phyloP scores from a whole-genome alignment of 495 filamentous ascomycete species.

The Durotheca rogersii region DNA sequence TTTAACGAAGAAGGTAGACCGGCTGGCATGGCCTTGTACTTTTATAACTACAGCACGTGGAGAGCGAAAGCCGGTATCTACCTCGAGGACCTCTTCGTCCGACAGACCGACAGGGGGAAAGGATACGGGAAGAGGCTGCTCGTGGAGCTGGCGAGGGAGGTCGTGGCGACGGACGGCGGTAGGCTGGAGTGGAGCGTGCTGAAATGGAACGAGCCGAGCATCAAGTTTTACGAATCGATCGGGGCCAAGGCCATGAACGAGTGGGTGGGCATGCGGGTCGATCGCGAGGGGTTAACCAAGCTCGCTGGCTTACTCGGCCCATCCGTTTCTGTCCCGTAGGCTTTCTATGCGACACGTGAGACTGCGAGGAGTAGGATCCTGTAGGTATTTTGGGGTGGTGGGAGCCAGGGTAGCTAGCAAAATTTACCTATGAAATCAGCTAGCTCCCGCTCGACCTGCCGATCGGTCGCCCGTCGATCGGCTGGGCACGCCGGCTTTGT shows the following conservation, averaged over 20 bases:
- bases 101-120: constrained; percentile 63
- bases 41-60: constrained; percentile 75
- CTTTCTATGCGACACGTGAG: not conserved
- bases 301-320: constrained; percentile 53
- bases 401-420: too few species aligned
- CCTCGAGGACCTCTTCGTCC: constrained; percentile 89
- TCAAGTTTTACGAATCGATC: constrained; percentile 81
- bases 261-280: constrained; percentile 91
- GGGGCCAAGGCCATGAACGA: constrained; percentile 81
- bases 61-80: constrained; percentile 83
- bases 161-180: constrained; percentile 66
- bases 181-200: constrained; percentile 92
- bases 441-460: not conserved
- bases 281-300: constrained; percentile 65
- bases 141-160: constrained; percentile 72
- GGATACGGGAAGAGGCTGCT: constrained; percentile 81
- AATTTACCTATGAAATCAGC: not conserved
- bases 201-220: constrained; percentile 85
- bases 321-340: not conserved
- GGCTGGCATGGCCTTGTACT: constrained; percentile 61
- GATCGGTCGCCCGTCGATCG: not conserved
- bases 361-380: not conserved
- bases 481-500: constrained; percentile 12
- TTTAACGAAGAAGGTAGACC: constrained; percentile 41
- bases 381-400: not conserved